Evolutionary conservation across 495 filamentous ascomycete genomes (phyloP).

Genomic region (Penicillium pancosmium): DNA sequence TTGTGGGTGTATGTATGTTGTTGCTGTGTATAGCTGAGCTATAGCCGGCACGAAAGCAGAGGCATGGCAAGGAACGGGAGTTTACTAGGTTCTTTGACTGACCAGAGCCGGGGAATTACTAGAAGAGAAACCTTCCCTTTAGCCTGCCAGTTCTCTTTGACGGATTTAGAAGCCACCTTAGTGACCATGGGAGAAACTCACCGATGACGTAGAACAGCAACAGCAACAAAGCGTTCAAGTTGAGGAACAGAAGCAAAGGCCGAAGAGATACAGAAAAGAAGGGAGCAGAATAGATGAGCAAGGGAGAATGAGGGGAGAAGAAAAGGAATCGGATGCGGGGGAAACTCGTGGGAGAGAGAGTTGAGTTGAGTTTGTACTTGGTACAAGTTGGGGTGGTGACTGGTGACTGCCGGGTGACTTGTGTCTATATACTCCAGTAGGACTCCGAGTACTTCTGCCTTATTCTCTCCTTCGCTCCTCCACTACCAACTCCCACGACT

Average conservation of each 20-base stretch:
- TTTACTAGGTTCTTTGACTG: constrained; percentile 7
- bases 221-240: not conserved
- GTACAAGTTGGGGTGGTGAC: constrained; percentile 2
- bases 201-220: constrained; percentile 23
- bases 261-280: constrained; percentile 1
- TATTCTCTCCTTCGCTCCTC: not conserved
- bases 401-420: not conserved
- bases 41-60: not conserved
- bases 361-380: not conserved
- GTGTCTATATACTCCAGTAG: not conserved
- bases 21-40: not conserved
- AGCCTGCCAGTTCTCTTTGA: constrained; percentile 9
- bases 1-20: not conserved
- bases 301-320: constrained; percentile 11
- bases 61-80: not conserved
- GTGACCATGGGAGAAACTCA: constrained; percentile 19
- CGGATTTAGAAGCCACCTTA: constrained; percentile 17
- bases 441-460: not conserved
- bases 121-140: constrained; percentile 1
- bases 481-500: not conserved
- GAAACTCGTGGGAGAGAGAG: not conserved
- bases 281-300: constrained; percentile 3
- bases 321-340: constrained; percentile 17
- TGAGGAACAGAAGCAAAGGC: not conserved
- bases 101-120: constrained; percentile 4